Evolutionary conservation across 1,284 basidiomycete genomes (phyloP).

Genomic region (Polyporus tsugae): DNA sequence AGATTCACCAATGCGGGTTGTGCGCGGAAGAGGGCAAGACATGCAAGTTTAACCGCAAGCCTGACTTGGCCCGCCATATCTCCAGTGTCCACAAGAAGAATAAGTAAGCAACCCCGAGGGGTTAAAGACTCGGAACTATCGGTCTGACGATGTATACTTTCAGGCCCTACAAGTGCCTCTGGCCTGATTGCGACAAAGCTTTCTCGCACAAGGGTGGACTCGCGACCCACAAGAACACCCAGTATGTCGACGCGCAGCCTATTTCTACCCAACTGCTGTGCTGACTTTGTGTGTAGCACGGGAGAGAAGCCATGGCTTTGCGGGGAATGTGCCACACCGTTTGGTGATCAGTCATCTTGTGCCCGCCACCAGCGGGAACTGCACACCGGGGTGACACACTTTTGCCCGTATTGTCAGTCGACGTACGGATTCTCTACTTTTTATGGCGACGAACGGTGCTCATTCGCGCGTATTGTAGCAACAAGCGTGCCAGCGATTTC

Average conservation of each 20-base stretch:
- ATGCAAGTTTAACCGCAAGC: constrained; percentile 60
- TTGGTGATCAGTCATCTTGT: constrained; percentile 68
- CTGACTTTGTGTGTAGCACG: constrained; percentile 49
- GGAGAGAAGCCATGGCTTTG: constrained; percentile 60
- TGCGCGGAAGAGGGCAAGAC: constrained; percentile 45
- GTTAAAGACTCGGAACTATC: too few relatives aligned
- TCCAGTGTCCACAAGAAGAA: constrained; percentile 61
- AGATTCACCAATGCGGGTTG: constrained; percentile 24
- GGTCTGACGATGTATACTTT: not conserved
- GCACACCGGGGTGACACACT: constrained; percentile 22
- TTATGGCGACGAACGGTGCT: not conserved
- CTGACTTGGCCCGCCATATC: constrained; percentile 47
- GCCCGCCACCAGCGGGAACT: constrained; percentile 32
- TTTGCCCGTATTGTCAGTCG: constrained; percentile 25
- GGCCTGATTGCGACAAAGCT: not conserved
- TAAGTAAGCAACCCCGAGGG: constrained; percentile 51
- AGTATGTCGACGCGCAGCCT: constrained; percentile 7
- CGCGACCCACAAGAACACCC: constrained; percentile 14
- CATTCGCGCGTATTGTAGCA: constrained; percentile 11
- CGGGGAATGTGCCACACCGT: constrained; percentile 51
- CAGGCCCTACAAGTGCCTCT: constrained; percentile 17
- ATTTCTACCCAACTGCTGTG: not conserved
- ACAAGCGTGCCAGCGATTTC: constrained; percentile 27
- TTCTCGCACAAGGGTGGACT: constrained; percentile 12
- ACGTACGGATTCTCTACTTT: not conserved